A percentile compares a stretch with the other conserved stretches of the same genome.
Evolutionary conservation across 2,329 filamentous ascomycete species (phyloP).

Genomic region (Penicillium concentricum): DNA sequence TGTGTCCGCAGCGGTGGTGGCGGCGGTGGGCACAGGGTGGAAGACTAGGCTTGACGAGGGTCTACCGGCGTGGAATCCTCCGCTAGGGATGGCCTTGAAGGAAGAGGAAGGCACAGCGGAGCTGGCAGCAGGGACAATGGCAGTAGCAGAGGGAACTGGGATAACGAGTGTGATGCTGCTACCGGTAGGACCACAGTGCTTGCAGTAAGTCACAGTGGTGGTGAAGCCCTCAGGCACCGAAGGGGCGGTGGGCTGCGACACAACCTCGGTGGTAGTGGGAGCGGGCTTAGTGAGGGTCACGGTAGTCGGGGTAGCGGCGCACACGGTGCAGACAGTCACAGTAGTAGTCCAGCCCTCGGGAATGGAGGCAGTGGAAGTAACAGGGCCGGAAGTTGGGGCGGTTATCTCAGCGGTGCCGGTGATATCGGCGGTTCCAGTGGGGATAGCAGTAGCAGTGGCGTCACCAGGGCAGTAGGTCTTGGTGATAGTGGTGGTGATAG

Average conservation of each 20-base stretch:
- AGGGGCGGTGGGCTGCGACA: slow-evolving; percentile 5
- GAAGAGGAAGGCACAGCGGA: neutral
- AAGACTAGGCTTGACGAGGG: slow-evolving; percentile 11
- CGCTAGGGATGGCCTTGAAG: slow-evolving; percentile 1
- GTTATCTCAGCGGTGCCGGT: slow-evolving; percentile 17
- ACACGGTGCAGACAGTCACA: slow-evolving; percentile 41
- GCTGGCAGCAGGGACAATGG: neutral
- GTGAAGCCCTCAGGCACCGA: slow-evolving; percentile 13
- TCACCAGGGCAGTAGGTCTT: slow-evolving; percentile 39
- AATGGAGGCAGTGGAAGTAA: slow-evolving; percentile 23
- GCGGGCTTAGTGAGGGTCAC: slow-evolving; percentile 34
- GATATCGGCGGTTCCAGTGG: slow-evolving; percentile 19
- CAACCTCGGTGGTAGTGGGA: slow-evolving; percentile 15
- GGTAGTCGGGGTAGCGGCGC: slow-evolving; percentile 39
- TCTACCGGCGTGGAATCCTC: slow-evolving; percentile 6
- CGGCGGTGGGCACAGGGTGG: slow-evolving; percentile 3
- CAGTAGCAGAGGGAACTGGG: slow-evolving; percentile 10
- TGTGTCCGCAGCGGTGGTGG: neutral
- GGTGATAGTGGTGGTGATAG: slow-evolving; percentile 40
- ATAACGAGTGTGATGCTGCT: slow-evolving; percentile 22
- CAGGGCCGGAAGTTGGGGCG: slow-evolving; percentile 10
- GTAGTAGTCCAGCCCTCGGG: slow-evolving; percentile 43
- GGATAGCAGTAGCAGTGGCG: slow-evolving; percentile 28
- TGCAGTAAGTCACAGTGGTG: slow-evolving; percentile 20
- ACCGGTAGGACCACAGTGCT: slow-evolving; percentile 20